These are phyloP conservation scores for Podospora conica DNA, from an alignment of 495 filamentous ascomycete species.

Conservation along the genomic window DNA sequence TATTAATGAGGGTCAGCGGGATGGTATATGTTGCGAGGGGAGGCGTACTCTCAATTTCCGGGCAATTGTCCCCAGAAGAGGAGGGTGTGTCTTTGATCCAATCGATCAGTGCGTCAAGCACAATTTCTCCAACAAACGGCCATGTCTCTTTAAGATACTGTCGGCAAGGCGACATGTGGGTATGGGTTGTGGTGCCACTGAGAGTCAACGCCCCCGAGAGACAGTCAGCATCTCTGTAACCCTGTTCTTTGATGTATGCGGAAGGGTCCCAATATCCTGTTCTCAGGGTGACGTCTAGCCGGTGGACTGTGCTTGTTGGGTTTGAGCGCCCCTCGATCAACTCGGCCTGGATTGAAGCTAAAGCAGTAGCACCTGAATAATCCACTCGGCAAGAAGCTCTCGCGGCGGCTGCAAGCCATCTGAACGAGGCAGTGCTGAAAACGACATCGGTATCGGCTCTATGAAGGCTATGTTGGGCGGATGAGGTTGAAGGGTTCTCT, in stretches of 20 bases:
- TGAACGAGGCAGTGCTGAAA: neutral
- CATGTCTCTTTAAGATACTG: slow-evolving; percentile 1
- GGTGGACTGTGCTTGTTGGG: too few species aligned
- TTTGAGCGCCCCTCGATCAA: too few species aligned
- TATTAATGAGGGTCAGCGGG: neutral
- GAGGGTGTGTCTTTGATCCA: neutral
- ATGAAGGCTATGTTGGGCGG: too few species aligned
- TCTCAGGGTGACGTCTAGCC: neutral
- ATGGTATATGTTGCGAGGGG: neutral
- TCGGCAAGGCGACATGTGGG: neutral
- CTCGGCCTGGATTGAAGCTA: neutral
- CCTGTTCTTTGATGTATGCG: neutral
- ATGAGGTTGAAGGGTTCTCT: too few species aligned
- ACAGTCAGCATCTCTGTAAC: neutral
- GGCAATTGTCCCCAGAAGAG: neutral
- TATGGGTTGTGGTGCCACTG: neutral
- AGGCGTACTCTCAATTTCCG: neutral
- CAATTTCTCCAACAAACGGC: neutral
- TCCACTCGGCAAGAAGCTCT: neutral
- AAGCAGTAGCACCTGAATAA: neutral
- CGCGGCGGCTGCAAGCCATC: neutral
- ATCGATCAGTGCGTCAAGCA: neutral
- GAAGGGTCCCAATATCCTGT: neutral
- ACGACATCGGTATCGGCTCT: too few species aligned
- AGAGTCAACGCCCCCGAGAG: neutral